phyloP scores from a whole-genome alignment of 179 eudicot genomes.

The Spergularia azorica region DNA sequence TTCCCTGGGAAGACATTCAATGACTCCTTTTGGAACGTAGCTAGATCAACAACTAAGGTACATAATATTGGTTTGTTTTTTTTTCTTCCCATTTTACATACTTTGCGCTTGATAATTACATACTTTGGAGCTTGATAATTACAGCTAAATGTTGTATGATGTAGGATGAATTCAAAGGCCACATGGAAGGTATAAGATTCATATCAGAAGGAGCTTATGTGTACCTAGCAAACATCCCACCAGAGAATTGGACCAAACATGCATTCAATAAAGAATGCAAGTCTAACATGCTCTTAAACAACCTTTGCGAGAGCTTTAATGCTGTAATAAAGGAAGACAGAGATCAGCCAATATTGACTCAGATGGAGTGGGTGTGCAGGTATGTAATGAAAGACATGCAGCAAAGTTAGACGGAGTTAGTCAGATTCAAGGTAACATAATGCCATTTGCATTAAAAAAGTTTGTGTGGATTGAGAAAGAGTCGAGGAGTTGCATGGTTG shows the following conservation, averaged over 20 bases:
- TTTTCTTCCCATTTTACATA: too few species aligned
- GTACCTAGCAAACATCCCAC: background rate
- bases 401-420: background rate
- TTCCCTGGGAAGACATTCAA: background rate
- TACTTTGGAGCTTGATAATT: too few species aligned
- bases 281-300: background rate
- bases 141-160: too few species aligned
- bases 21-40: background rate
- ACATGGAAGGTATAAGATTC: background rate
- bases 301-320: slow-evolving; percentile 12
- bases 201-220: background rate
- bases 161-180: background rate
- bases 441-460: background rate
- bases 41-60: background rate
- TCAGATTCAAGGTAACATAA: background rate
- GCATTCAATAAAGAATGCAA: background rate
- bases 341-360: background rate
- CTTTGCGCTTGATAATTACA: too few species aligned
- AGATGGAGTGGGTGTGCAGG: background rate
- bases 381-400: background rate
- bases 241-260: slow-evolving; percentile 1
- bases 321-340: background rate
- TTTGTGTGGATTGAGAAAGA: background rate
- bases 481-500: background rate
- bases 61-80: background rate